Base-by-base conservation (phyloP, 225 moss, liverwort and hornwort genomes). In the Marchantia paleacea region DNA sequence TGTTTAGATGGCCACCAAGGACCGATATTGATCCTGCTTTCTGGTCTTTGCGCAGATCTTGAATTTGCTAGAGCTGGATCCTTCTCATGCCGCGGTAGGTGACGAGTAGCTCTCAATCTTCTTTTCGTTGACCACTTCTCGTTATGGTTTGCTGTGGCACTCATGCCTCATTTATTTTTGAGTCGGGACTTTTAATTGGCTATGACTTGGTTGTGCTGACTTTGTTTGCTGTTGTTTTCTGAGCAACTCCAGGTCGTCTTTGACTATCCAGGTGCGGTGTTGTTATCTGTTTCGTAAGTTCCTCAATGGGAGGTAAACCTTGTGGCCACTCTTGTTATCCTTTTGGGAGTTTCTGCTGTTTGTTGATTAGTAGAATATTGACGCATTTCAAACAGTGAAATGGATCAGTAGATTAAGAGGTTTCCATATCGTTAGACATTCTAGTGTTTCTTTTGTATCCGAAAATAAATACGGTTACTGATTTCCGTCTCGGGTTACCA, bases 61-160 rank as follows among this genome's bases (percentile, higher is more conserved):
- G 12, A 79, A 77, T 64, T 29, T 88, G 47, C 29, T 85, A 78
- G 83, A 88, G 52, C 79, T 88, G 73, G 78, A 71, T 20, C 85
- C 88, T 18, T 83, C 85, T 72, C 85, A 88, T 77, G 75, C 72
- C 26, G 88, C 85, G 81, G 88, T 88, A 72, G 81, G 88, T 83
- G 79, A 12, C 26, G 48, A 16, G 10, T 19, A 22, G 57, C 31
- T 18, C 39, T 47, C 31, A 12, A 22, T 29, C 31, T 31, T 11
- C 0, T 4, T 20, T 60, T 7, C 26, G 53, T 16, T 55, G n/a
- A 26, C 14, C 0, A 24, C 0, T 39, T 61, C 25, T 76, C 1
- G 14, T 16, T 47, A 61, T 14, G 18, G 55, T 61, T 18, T 69
- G 49, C 72, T 77, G 10, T 29, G 73, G 62, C 48, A 71, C 8